Evolutionary conservation across 129 eudicot genomes (phyloP), one percentile per base, ranked within the genome.

Genomic region (Escallonia rubra): DNA sequence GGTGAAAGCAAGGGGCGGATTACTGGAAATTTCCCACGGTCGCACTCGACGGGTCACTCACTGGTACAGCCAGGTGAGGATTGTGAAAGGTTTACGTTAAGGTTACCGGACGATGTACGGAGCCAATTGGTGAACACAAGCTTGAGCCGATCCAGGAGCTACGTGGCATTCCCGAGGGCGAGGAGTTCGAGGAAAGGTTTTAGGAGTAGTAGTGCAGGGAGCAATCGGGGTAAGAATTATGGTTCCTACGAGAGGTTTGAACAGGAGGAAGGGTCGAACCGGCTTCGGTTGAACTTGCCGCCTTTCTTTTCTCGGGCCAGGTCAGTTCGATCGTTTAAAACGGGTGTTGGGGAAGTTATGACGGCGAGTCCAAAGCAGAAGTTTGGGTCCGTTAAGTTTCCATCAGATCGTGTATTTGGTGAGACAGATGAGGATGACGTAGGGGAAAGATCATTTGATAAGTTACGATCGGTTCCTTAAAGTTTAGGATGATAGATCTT

Each of bases 31-130:
- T 69, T 78, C 43, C 76, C 71, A 3, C 15, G 85, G 50, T 85
- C 91, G 59, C 82, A 81, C 59, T 81, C 91, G 3, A 82, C 87
- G 62, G 85, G 91, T 6, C 85, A 86, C 7, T 82, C 82, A 2
- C 57, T 73, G 57, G 77, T 79, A 12, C 84, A 57, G 60, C 82
- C 82, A 43, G 85, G 76, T 7, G 78, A 73, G 44, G 70, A 82
- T 66, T 41, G 64, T 42, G 92, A 86, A 70, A 70, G 92, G 77
- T 86, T 73, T 15, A 86, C 88, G 57, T 57, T 86, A 40, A 72
- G 92, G 59, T 79, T 86, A 54, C 83, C 92, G 0, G 81, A 74
- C 38, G 85, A 79, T 43, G 88, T 79, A 34, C 74, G 81, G 42
- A 74, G 67, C 41, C 72, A 70, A 65, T 76, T 86, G n/a, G 72